Evolutionary conservation across 1,139 yeast genomes (phyloP).

Genomic region (Meyerozyma guilliermondii): DNA sequence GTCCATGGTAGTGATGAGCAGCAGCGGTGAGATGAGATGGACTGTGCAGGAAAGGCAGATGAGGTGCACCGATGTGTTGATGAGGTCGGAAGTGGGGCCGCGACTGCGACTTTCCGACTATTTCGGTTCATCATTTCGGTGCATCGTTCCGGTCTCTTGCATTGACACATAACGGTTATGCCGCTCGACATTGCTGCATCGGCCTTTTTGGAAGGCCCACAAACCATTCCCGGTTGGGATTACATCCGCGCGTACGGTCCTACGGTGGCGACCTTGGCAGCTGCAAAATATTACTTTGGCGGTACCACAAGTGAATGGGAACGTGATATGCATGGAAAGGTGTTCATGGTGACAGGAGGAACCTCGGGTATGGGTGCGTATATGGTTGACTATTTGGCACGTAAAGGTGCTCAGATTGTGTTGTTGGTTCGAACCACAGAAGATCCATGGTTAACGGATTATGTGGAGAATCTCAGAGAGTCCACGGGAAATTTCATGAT

Average conservation of each 20-base stretch:
- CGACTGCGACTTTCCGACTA: neutral
- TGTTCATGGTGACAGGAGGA: constrained; percentile 73
- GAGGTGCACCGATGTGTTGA: neutral
- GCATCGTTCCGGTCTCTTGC: too few relatives aligned
- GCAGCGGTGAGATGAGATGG: neutral
- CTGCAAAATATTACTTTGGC: constrained; percentile 64
- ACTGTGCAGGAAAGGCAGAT: neutral
- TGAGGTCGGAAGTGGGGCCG: neutral
- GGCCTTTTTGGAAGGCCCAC: constrained; percentile 65
- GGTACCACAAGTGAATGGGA: constrained; percentile 88
- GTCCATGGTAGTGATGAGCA: constrained; percentile 37
- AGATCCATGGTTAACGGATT: constrained; percentile 78
- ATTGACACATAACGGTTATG: constrained; percentile 39
- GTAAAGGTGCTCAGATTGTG: constrained; percentile 80
- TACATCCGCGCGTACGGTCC: constrained; percentile 47
- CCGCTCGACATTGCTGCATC: constrained; percentile 75
- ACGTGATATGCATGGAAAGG: constrained; percentile 86
- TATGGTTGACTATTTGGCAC: constrained; percentile 68
- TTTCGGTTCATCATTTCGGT: too few relatives aligned
- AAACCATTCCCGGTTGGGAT: constrained; percentile 68
- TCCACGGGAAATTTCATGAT: constrained; percentile 65
- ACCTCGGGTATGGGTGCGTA: constrained; percentile 88
- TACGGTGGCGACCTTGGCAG: constrained; percentile 27
- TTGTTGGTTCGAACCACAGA: constrained; percentile 59
- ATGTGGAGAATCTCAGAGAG: constrained; percentile 70